Base-by-base conservation (phyloP, 2,329 filamentous ascomycete genomes). In the Curvularia sp. region DNA sequence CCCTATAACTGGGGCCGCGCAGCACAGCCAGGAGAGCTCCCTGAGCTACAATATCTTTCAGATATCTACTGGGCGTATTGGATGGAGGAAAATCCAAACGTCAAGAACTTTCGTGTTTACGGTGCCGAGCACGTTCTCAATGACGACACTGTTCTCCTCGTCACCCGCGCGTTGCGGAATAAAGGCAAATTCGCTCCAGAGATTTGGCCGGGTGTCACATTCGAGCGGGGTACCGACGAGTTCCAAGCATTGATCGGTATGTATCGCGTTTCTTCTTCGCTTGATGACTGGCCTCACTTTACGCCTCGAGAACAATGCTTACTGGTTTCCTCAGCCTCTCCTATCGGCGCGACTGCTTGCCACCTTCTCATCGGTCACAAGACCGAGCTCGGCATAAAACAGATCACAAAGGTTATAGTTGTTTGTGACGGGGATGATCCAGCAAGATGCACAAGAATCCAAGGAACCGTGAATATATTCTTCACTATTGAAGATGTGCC, bases 61-160 rank as follows among this genome's bases (percentile, higher is more conserved):
- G 70, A 73, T 10, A 30, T 72, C 21, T 57, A 68, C 30, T 73
- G 69, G 70, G 60, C 48, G 3, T 64, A 60, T 34, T 72, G 69
- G 65, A n/a, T 47, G 15, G 55, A 56, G 1, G 53, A 60, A 2
- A 68, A 70, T 18, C 30, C 41, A 0, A 46, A 70, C 25, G 5
- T 71, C 34, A 63, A 53, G n/a, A 69, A 65, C 9, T 53, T 70
- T 9, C 58, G 55, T 3, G 48, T 65, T 18, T 70, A 70, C 23
- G 59, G 39, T 21, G 63, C 58, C 7, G 18, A 64, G 6, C 42
- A 59, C 1, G 38, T 71, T 13, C 28, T 62, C 13, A 70, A 72
- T 15, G 41, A 55, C 0, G 54, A 62, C 0, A 71, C 69, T 2
- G 38, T 49, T 15, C 28, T 49, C 1, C 48, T 72, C 1, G 59